Percentiles rank a stretch among this genome's conserved stretches.
Evolutionary conservation across 1,284 basidiomycete genomes (phyloP).

Genomic region (Ustilago shanxiensis): DNA sequence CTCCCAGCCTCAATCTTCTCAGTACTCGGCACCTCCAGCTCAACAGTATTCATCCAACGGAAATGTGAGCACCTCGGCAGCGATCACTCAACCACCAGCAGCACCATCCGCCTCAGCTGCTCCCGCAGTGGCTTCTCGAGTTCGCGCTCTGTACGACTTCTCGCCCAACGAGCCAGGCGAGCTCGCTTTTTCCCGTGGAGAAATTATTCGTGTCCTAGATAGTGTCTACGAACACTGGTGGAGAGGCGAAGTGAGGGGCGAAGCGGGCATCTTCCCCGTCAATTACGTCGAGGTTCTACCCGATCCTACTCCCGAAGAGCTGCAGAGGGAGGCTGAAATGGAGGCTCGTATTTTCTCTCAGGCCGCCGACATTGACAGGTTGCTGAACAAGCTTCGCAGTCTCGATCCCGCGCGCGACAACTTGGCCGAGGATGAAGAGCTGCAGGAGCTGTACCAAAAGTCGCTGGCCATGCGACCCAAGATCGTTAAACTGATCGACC

Average conservation of each 20-base stretch:
- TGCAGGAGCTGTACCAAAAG: conserved; percentile 92
- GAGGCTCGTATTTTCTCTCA: conserved; percentile 89
- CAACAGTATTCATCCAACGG: conserved; percentile 71
- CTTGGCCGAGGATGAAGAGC: conserved; percentile 87
- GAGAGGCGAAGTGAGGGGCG: conserved; percentile 90
- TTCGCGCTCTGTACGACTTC: conserved; percentile 91
- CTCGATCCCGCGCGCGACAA: conserved; percentile 83
- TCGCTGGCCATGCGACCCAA: conserved; percentile 90
- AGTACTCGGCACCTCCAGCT: conserved; percentile 55
- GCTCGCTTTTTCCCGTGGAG: conserved; percentile 90
- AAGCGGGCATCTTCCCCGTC: conserved; percentile 97
- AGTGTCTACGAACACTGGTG: conserved; percentile 98
- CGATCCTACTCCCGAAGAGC: conserved; percentile 82
- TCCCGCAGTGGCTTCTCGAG: conserved; percentile 71
- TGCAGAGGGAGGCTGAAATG: conserved; percentile 86
- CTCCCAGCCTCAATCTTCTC: conserved; percentile 14
- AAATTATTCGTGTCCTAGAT: conserved; percentile 95
- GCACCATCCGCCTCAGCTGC: conserved; percentile 12
- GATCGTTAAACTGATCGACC: conserved; percentile 96
- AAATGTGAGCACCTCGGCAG: conserved; percentile 4
- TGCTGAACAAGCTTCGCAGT: conserved; percentile 82
- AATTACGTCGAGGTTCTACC: conserved; percentile 96
- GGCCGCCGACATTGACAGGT: conserved; percentile 86
- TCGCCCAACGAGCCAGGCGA: conserved; percentile 90
- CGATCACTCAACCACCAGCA: conserved; percentile 8